These are phyloP conservation scores for Luffa aegyptiaca DNA, from an alignment of 306 rosid genomes.

Conservation along the genomic window DNA sequence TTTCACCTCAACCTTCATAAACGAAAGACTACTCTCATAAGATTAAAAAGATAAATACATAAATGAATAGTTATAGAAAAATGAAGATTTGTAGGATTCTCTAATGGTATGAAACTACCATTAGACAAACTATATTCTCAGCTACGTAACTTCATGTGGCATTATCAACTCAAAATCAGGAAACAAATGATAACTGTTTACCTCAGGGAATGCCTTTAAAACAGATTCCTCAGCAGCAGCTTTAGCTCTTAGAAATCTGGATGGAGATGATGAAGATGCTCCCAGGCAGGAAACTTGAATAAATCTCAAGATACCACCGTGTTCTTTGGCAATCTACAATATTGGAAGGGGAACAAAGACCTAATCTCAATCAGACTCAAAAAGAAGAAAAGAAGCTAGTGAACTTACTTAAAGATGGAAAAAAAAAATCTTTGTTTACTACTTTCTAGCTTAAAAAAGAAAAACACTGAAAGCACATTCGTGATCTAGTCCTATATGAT, in stretches of 20 bases:
- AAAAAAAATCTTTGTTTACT: background rate
- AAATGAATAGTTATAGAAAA: background rate
- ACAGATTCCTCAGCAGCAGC: constrained; percentile 85
- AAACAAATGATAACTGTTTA: constrained; percentile 16
- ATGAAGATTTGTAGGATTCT: background rate
- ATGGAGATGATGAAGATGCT: constrained; percentile 75
- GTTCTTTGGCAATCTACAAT: constrained; percentile 89
- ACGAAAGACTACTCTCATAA: background rate
- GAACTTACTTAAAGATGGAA: background rate
- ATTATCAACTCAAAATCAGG: constrained; percentile 1
- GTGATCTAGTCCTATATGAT: background rate
- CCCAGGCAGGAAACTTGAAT: constrained; percentile 92
- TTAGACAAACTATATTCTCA: background rate
- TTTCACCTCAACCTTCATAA: background rate
- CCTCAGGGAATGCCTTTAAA: constrained; percentile 83
- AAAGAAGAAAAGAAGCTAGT: background rate
- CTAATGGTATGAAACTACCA: background rate
- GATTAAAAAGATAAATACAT: background rate
- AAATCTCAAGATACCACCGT: constrained; percentile 91
- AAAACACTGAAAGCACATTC: background rate
- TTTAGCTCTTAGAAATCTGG: constrained; percentile 73
- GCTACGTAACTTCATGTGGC: background rate
- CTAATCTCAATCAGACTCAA: background rate
- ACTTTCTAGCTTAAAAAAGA: background rate
- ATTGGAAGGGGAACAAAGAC: background rate